A percentile compares a stretch with the other conserved stretches of the same genome.
These are phyloP conservation scores for Verbena officinalis DNA, from an alignment of 257 asterid genomes.

Conservation along the genomic window DNA sequence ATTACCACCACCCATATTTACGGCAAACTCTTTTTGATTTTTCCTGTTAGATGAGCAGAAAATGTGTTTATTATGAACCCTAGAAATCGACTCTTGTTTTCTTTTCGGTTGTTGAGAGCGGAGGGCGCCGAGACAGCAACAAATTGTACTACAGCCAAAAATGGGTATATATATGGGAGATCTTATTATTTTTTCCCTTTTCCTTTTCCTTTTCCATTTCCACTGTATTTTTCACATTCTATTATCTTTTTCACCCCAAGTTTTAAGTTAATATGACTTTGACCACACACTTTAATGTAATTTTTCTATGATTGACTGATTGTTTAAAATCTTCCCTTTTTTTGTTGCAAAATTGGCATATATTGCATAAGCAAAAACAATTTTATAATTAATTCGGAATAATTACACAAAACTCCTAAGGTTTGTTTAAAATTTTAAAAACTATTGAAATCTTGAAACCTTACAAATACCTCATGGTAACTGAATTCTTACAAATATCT, in stretches of 20 bases:
- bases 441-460: too few relatives aligned
- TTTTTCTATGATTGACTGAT: too few relatives aligned
- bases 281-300: background rate
- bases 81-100: constrained; percentile 26
- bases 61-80: constrained; percentile 14
- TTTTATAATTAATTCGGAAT: too few relatives aligned
- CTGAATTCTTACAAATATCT: too few relatives aligned
- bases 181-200: too few relatives aligned
- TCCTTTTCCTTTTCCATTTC: too few relatives aligned
- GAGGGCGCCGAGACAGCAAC: constrained; percentile 30
- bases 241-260: constrained; percentile 1
- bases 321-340: background rate
- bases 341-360: too few relatives aligned
- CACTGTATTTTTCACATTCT: background rate
- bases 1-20: constrained; percentile 82
- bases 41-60: background rate
- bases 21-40: background rate
- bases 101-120: constrained; percentile 8
- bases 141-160: background rate
- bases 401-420: too few relatives aligned
- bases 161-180: constrained; percentile 4
- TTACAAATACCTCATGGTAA: too few relatives aligned
- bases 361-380: too few relatives aligned
- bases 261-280: constrained; percentile 21
- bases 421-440: too few relatives aligned